Evolutionary conservation across 1,139 yeast genomes (phyloP), one percentile per base, ranked within the genome.

Genomic region (Nakaseomyces sp.): DNA sequence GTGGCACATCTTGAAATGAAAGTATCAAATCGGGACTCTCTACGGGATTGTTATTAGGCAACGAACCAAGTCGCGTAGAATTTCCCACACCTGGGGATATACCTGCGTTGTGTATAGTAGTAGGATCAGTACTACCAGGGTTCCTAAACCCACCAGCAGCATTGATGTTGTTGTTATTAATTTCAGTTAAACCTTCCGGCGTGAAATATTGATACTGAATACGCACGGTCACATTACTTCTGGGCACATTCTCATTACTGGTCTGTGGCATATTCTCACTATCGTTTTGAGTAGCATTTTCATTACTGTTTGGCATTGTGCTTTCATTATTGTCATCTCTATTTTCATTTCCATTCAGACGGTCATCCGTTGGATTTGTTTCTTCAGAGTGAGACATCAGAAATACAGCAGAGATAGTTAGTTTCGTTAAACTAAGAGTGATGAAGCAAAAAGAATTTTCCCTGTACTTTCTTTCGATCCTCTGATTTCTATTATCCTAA

Each of bases 1-100:
- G 43, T 1, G 80, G 73, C 41, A 77, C 77, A 53, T 79, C 79
- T 13, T 87, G 85, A 37, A 81, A 74, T 25, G 81, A 77, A 56
- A 81, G 65, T 18, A 47, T 77, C 68, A 47, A 79, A 5, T 57
- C 57, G 30, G 52, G 45, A 17, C 44, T 30, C 18, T 43, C 47
- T 12, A 41, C 41, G n/a, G 38, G 32, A 28, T 31, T 30, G 40
- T 20, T 26, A 35, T 17, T 28, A 13, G 18, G 37, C 10, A 26
- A 25, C 12, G 29, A 10, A 7, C 40, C 40, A 19, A 36, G 30
- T 10, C 33, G 26, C 18, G 18, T 29, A 13, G 24, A 8, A 12
- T 30, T 17, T 28, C 19, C 41, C 17, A 22, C 22, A 37, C 16
- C 20, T 17, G 40, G 42, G 5, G 20, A 4, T 19, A 40, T 28